Evolutionary conservation across 495 filamentous ascomycete genomes (phyloP), one percentile per base, ranked within the genome.

Genomic region (Margaritispora aquatica): DNA sequence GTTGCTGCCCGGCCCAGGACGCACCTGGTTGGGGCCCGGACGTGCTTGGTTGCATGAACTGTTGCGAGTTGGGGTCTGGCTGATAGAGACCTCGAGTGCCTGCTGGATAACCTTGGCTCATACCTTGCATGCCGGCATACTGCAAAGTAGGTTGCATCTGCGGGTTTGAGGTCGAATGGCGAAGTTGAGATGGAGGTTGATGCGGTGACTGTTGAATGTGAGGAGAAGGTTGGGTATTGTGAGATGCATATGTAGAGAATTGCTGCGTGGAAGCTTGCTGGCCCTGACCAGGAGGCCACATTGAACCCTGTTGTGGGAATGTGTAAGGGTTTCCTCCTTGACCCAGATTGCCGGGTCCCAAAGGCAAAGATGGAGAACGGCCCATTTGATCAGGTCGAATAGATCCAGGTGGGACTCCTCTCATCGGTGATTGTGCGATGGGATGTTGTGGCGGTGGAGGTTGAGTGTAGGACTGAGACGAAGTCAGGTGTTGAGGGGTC

Each of bases 71-170:
- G 66, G 80, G 81, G 46, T 82, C 81, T 2, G 77, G 71, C 47
- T 75, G 71, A 59, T 85, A 85, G 68, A 86, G 82, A 54, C 74
- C 77, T 68, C 82, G 77, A 46, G 71, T 73, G 19, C 75, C 70
- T 34, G 80, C 64, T 13, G 66, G 66, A 59, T 79, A 78, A 48
- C 76, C 75, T 69, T 84, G 80, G 20, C 75, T 67, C 69, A 87
- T 76, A 36, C 77, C 75, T 48, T 80, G 82, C 78, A 88, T 85
- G 3, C 77, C 75, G 22, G 80, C 72, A 58, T 85, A 85, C 55
- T 79, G 78, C 69, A 84, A 73, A 63, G 63, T 73, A 54, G 80
- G 76, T 63, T 84, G 80, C 68, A 86, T 80, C 68, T 86, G 84
- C 41, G 82, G 75, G 50, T 70, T 81, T 61, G 63, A 79, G 71